Percentiles rank a stretch among this genome's conserved stretches.
These are phyloP conservation scores for Pyrus bretschneideri DNA, from an alignment of 306 rosid genomes.

Conservation along the genomic window DNA sequence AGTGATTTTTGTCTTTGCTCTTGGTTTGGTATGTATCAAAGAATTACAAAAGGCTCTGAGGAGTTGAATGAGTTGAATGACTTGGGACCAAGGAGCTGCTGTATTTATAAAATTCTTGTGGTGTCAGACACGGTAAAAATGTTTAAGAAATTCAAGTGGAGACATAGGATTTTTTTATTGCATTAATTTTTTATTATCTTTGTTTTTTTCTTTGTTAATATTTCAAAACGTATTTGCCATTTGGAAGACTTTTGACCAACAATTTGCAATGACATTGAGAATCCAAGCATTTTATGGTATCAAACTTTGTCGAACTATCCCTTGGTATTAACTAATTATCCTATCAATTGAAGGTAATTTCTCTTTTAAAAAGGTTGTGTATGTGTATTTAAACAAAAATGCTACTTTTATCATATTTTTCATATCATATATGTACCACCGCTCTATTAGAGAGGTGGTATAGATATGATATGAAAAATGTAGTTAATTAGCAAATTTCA, in stretches of 20 bases:
- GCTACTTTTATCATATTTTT: too few relatives aligned
- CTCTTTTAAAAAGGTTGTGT: background rate
- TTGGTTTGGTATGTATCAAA: background rate
- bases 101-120: background rate
- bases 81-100: background rate
- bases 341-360: background rate
- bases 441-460: too few relatives aligned
- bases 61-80: constrained; percentile 2
- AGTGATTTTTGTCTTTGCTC: background rate
- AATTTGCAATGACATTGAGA: too few relatives aligned
- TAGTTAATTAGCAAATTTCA: too few relatives aligned
- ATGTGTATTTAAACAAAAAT: too few relatives aligned
- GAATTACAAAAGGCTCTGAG: background rate
- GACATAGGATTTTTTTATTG: background rate
- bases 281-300: background rate
- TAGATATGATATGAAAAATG: too few relatives aligned
- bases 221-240: background rate
- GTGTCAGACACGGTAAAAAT: background rate
- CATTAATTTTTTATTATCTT: background rate
- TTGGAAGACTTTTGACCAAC: background rate
- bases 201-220: background rate
- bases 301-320: background rate
- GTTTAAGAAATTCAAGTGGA: background rate
- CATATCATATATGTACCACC: too few relatives aligned
- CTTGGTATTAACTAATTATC: background rate